Evolutionary conservation across 2,329 filamentous ascomycete genomes (phyloP).

Genomic region (Colletotrichum coccodes): DNA sequence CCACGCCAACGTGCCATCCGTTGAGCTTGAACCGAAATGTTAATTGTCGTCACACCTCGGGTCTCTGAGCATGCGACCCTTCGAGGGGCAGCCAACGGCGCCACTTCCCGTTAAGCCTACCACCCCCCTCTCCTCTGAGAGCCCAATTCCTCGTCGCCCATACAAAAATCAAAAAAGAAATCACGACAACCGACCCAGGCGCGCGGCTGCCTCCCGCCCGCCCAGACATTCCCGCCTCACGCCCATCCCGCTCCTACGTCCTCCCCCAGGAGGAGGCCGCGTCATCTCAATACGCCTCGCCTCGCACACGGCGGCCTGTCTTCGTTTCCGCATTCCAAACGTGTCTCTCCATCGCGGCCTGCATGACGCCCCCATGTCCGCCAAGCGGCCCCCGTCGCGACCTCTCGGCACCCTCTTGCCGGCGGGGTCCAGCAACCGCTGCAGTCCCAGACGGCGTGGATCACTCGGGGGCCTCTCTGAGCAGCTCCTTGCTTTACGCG

Average conservation of each 20-base stretch:
- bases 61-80: background rate
- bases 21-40: background rate
- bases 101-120: background rate
- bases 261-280: slow-evolving; percentile 10
- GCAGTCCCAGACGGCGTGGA: background rate
- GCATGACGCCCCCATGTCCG: slow-evolving; percentile 14
- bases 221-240: background rate
- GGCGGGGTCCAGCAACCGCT: slow-evolving; percentile 12
- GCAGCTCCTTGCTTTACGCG: background rate
- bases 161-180: too few relatives aligned
- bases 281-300: slow-evolving; percentile 11
- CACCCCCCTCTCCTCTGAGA: background rate
- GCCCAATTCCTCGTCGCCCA: too few relatives aligned
- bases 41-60: background rate
- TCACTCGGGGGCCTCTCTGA: background rate
- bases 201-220: slow-evolving; percentile 22
- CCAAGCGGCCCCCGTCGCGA: slow-evolving; percentile 28
- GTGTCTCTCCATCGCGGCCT: slow-evolving; percentile 17
- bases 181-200: slow-evolving; percentile 6
- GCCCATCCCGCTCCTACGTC: background rate
- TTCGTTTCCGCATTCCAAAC: background rate
- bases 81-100: background rate
- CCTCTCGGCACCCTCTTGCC: slow-evolving; percentile 28
- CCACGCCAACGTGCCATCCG: background rate
- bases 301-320: background rate